Base-by-base conservation (phyloP, 495 filamentous ascomycete species). In the Hypoxylon crocopeplum region DNA sequence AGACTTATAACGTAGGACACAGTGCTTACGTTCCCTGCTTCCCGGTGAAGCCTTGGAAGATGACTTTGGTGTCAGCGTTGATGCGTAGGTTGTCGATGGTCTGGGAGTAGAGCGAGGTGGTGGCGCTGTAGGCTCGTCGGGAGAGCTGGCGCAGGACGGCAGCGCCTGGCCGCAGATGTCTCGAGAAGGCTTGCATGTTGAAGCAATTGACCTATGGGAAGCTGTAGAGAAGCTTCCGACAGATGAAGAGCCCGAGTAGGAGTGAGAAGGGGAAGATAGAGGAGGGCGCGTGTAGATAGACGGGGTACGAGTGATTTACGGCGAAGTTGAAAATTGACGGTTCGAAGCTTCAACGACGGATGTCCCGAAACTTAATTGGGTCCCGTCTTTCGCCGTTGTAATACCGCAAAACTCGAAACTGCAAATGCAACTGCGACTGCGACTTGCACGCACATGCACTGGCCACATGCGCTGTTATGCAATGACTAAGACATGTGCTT, bases 11-110 rank as follows among this genome's bases (percentile, higher is more conserved):
- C n/a, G n/a, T n/a, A n/a, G n/a, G n/a, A n/a, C n/a, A n/a, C n/a
- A n/a, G n/a, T 10, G 91, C 93, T 79, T 78, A 97, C 93, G 91
- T 93, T 90, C 94, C 93, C 81, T 98, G 94, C 81, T 89, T 95
- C 69, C 94, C 94, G 10, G 94, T 99, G 76, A 99, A 98, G 49
- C 94, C 94, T 79, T 99, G 94, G 82, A 84, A 99, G 66, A 99
- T 80, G 48, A 99, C 92, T 77, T 90, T 92, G 51, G 94, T 99
- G 46, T 97, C 86, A 70, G 77, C 75, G 74, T 90, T 96, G 76
- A 99, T 92, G 74, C 91, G 88, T 62, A 99, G 84, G 82, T 97
- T 97, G 63, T 88, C 80, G 74, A 89, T 86, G 36, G 95, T 98
- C 60, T 84, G 75, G 53, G 89, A 83, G 73, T 99, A 99, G 48